These are phyloP conservation scores for Amoebophrya sp. DNA, from an alignment of 169 alveolate genomes.

Conservation along the genomic window DNA sequence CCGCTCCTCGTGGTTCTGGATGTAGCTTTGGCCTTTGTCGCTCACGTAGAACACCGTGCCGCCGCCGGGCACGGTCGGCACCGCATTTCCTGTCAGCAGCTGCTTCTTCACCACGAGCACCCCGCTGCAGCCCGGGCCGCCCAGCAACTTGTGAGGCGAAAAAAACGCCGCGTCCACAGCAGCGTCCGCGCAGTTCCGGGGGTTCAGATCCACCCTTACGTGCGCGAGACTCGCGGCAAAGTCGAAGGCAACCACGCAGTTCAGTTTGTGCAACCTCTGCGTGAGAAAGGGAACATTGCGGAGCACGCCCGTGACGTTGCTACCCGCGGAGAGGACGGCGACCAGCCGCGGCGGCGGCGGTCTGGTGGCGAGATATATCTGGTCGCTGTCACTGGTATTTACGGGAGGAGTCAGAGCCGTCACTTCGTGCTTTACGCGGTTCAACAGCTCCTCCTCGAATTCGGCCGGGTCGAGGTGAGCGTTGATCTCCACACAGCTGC, in stretches of 20 bases:
- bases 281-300: background rate
- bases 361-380: too few species aligned
- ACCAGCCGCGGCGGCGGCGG: background rate
- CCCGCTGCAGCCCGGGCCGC: constrained; percentile 77
- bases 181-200: background rate
- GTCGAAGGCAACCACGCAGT: constrained; percentile 21
- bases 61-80: constrained; percentile 61
- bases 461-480: background rate
- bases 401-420: too few species aligned
- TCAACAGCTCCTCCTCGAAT: background rate
- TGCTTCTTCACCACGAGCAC: constrained; percentile 61
- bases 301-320: constrained; percentile 22
- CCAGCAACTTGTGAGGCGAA: constrained; percentile 80
- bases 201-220: constrained; percentile 12
- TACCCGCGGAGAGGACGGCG: background rate
- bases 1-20: constrained; percentile 58
- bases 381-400: too few species aligned
- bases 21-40: constrained; percentile 54
- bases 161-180: constrained; percentile 67
- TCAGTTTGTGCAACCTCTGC: background rate
- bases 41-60: constrained; percentile 76
- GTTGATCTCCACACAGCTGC: background rate
- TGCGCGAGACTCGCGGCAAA: constrained; percentile 24
- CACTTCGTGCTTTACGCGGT: too few species aligned
- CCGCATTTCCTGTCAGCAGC: constrained; percentile 40